Conservation (phyloP, 1,139 yeast species). For the Kodamaea sp. region DNA sequence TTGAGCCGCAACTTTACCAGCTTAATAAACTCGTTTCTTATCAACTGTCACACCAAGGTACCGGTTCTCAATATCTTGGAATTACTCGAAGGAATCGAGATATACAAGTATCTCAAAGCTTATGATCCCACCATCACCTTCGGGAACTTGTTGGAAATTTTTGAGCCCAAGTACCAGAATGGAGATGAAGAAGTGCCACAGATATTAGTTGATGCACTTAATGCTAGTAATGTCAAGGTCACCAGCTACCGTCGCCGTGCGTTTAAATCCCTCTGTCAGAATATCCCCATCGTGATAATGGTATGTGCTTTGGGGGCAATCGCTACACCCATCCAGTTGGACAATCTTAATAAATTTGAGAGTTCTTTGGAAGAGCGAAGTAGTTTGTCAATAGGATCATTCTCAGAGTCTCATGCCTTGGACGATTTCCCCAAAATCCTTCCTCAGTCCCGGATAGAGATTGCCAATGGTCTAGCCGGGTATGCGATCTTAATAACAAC, state of each 20-base stretch:
- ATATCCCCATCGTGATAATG: conserved; percentile 30
- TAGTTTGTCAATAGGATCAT: conserved; percentile 20
- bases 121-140: conserved; percentile 25
- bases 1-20: conserved; percentile 21
- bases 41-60: conserved; percentile 37
- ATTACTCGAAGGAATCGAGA: conserved; percentile 34
- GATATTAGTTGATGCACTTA: conserved; percentile 16
- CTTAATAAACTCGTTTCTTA: conserved; percentile 33
- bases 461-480: conserved; percentile 27
- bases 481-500: conserved; percentile 25
- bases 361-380: conserved; percentile 33
- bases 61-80: conserved; percentile 36
- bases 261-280: conserved; percentile 23
- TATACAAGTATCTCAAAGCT: conserved; percentile 24
- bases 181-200: conserved; percentile 15
- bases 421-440: conserved; percentile 15
- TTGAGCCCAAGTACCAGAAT: conserved; percentile 8
- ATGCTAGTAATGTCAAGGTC: conserved; percentile 18
- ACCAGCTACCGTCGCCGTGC: conserved; percentile 22
- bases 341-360: conserved; percentile 32
- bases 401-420: conserved; percentile 13
- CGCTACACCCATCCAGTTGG: conserved; percentile 35
- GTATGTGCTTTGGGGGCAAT: conserved; percentile 38
- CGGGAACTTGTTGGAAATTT: conserved; percentile 22
- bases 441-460: conserved; percentile 22